Evolutionary conservation across 2,329 filamentous ascomycete genomes (phyloP), one percentile per base, ranked within the genome.

Genomic region (Talaromyces sp.): DNA sequence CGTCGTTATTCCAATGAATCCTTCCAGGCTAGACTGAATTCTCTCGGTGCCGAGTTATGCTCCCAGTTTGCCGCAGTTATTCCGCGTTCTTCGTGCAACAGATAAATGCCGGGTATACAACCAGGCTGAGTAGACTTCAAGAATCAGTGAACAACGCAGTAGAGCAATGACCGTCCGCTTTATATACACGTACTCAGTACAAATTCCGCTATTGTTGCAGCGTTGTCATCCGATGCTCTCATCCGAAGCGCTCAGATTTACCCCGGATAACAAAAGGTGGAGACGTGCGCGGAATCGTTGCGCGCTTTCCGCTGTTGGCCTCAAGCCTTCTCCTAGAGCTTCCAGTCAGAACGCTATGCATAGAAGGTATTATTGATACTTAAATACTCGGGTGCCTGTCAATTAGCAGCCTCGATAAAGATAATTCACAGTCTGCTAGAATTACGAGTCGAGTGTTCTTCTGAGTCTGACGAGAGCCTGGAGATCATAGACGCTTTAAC

Each of bases 241-340:
- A 59, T 59, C 56, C 56, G 56, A 59, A 38, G 25, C 36, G 36
- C 8, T 25, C 22, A 13, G 22, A 29, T 43, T 43, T 43, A 59
- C 56, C 56, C 56, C 56, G 36, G 56, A 59, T 59, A 43, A 29
- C 17, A 13, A 29, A 45, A 29, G 29, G 56, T 59, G 56, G 56
- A 31, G 56, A 45, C 36, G 0, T 4, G 22, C 38, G 56, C 56
- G 56, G 56, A 59, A 59, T 59, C 15, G 27, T 29, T 59, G 56
- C 56, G 56, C 56, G 56, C 56, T 59, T 59, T 59, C 56, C 56
- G 56, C 56, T 31, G 36, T 58, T 36, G 34, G 5, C 31, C 15
- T 10, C 8, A 22, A n/a, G 10, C 45, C 8, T 19, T 49, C 45
- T 49, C 17, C 8, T 34, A 34, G 2, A 36, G 34, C 34, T 36